Percentiles rank a stretch among this genome's conserved stretches.
Evolutionary conservation across 305 asterid genomes (phyloP).

Genomic region (Monarda citriodora): DNA sequence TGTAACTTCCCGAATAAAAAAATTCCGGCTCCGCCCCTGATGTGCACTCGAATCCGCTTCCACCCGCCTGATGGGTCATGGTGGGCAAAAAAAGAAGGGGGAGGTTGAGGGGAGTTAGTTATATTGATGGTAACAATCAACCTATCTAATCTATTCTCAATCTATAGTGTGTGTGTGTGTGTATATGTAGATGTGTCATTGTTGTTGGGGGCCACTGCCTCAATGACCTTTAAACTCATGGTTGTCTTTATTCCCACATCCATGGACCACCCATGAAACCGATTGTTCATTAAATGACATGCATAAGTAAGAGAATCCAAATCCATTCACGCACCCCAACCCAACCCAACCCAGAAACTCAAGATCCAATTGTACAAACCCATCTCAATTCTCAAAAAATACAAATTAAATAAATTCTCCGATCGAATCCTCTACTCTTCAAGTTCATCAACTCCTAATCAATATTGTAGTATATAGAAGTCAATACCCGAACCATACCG

Average conservation of each 20-base stretch:
- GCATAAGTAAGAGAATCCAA: background rate
- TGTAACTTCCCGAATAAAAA: too few species aligned
- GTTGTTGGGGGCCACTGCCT: slow-evolving; percentile 33
- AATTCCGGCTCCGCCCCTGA: too few species aligned
- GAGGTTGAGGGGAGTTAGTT: slow-evolving; percentile 16
- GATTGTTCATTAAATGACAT: slow-evolving; percentile 14
- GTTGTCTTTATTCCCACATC: slow-evolving; percentile 42
- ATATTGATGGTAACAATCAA: slow-evolving; percentile 29
- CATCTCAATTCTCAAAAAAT: too few species aligned
- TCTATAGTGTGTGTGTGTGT: background rate
- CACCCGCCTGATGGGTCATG: too few species aligned
- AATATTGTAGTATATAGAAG: slow-evolving; percentile 47
- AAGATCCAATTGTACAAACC: slow-evolving; percentile 10
- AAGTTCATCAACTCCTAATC: slow-evolving; percentile 9
- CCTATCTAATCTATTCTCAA: slow-evolving; percentile 4
- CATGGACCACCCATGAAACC: slow-evolving; percentile 38
- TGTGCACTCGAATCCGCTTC: too few species aligned
- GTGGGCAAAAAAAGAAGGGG: slow-evolving; percentile 2
- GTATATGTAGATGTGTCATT: slow-evolving; percentile 26
- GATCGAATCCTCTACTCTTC: slow-evolving; percentile 6
- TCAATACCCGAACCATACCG: slow-evolving; percentile 99
- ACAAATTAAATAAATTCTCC: background rate
- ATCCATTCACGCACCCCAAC: background rate
- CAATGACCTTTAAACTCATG: slow-evolving; percentile 36
- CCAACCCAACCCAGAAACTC: too few species aligned